phyloP scores from a whole-genome alignment of 2,329 filamentous ascomycete genomes.

The Stenocarpella maydis region DNA sequence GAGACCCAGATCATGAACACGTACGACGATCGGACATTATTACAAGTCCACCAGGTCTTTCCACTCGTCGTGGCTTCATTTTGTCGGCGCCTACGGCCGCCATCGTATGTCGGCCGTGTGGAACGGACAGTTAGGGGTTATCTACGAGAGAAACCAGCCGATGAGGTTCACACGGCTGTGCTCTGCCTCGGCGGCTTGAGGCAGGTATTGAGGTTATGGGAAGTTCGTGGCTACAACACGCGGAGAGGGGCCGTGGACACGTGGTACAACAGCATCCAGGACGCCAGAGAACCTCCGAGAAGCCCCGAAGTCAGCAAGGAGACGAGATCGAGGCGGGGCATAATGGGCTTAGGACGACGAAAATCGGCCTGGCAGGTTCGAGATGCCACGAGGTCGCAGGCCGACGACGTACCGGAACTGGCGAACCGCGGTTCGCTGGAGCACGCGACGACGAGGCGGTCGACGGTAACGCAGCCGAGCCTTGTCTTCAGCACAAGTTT shows the following conservation, averaged over 20 bases:
- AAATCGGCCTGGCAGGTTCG: slow-evolving; percentile 56
- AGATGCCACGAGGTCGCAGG: slow-evolving; percentile 42
- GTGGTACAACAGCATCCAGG: slow-evolving; percentile 62
- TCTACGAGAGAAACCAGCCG: slow-evolving; percentile 67
- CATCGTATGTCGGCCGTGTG: slow-evolving; percentile 69
- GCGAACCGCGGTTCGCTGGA: slow-evolving; percentile 32
- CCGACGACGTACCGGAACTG: slow-evolving; percentile 25
- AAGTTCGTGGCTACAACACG: slow-evolving; percentile 71
- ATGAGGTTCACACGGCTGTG: slow-evolving; percentile 69
- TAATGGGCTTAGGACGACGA: slow-evolving; percentile 65
- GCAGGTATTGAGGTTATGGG: slow-evolving; percentile 71
- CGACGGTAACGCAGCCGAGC: slow-evolving; percentile 45
- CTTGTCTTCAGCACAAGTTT: slow-evolving; percentile 67
- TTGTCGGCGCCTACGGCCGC: slow-evolving; percentile 67
- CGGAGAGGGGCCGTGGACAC: slow-evolving; percentile 65
- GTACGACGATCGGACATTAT: slow-evolving; percentile 70
- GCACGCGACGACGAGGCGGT: slow-evolving; percentile 32
- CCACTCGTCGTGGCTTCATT: slow-evolving; percentile 71
- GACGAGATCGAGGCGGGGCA: slow-evolving; percentile 59
- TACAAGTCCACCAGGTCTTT: slow-evolving; percentile 71
- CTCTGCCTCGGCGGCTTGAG: slow-evolving; percentile 68
- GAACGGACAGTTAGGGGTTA: slow-evolving; percentile 71
- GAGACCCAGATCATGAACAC: slow-evolving; percentile 68
- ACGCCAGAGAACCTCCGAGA: slow-evolving; percentile 24
- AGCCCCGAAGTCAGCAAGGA: slow-evolving; percentile 54